phyloP scores from a whole-genome alignment of 73 alveolate genomes.

The Uronychia binucleata region DNA sequence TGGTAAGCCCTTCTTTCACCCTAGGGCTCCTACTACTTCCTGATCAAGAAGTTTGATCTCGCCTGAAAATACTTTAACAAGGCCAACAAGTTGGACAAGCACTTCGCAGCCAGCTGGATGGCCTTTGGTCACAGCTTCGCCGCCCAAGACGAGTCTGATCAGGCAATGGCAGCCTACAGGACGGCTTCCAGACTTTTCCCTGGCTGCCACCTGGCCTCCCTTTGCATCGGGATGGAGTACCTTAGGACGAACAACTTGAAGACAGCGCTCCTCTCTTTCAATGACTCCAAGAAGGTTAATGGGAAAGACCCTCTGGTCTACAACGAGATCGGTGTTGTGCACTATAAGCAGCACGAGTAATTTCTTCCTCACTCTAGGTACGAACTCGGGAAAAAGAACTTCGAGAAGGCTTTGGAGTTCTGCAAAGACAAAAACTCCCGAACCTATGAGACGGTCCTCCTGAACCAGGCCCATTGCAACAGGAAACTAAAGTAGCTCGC shows the following conservation, averaged over 20 bases:
- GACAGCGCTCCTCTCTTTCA: constrained; percentile 94
- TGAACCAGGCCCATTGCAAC: constrained; percentile 93
- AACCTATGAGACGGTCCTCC: constrained; percentile 85
- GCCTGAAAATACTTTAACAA: constrained; percentile 95
- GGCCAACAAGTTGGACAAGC: constrained; percentile 93
- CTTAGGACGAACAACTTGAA: constrained; percentile 93
- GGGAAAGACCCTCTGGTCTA: constrained; percentile 93
- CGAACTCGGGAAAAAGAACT: constrained; percentile 52
- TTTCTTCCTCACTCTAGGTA: constrained; percentile 27
- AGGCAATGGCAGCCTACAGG: constrained; percentile 97
- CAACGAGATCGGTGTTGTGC: constrained; percentile 97
- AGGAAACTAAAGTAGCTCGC: constrained; percentile 81
- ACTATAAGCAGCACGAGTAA: constrained; percentile 82
- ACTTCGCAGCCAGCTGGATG: constrained; percentile 96
- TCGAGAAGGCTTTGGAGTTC: constrained; percentile 78
- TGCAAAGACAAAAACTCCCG: constrained; percentile 89
- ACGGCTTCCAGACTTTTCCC: constrained; percentile 97
- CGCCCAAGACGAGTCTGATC: constrained; percentile 97
- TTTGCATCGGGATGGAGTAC: constrained; percentile 98
- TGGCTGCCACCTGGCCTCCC: constrained; percentile 95
- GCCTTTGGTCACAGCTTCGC: constrained; percentile 98
- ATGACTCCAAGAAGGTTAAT: constrained; percentile 89
- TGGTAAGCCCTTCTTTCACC: constrained; percentile 40
- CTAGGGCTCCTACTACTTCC: constrained; percentile 90
- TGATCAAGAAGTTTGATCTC: constrained; percentile 94